phyloP scores from a whole-genome alignment of 2,329 filamentous ascomycete genomes.

The Ophiognomonia clavigignenti-juglandacearum region DNA sequence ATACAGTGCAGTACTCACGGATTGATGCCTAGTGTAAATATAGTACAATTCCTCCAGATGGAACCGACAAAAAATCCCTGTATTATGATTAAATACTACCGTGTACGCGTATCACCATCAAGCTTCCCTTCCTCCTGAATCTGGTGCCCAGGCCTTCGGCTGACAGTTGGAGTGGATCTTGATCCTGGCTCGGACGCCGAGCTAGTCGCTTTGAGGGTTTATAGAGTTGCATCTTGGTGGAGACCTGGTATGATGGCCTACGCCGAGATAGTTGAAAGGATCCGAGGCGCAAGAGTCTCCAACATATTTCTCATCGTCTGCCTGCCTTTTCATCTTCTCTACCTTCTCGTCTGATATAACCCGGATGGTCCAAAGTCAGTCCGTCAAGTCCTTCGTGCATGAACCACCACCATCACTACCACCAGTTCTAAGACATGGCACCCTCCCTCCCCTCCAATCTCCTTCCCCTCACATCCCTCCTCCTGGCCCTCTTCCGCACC shows the following conservation, averaged over 20 bases:
- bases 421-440: no score
- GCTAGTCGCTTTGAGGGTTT: background rate
- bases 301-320: background rate
- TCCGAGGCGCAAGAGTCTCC: background rate
- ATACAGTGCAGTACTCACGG: no score
- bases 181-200: background rate
- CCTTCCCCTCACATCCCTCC: background rate
- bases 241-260: background rate
- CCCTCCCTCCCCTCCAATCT: background rate
- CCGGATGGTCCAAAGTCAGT: background rate
- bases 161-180: constrained; percentile 8
- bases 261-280: no score
- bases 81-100: no score
- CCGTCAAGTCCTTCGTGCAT: no score
- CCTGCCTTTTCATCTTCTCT: background rate
- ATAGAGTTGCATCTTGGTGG: background rate
- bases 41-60: no score
- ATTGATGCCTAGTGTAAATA: no score
- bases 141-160: no score
- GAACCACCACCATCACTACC: no score
- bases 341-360: background rate
- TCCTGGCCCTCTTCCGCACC: background rate
- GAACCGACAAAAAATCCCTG: no score
- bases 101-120: no score
- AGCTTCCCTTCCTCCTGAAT: no score